Conservation (phyloP, 345 rosid genomes). For the Lepidium africanum region DNA sequence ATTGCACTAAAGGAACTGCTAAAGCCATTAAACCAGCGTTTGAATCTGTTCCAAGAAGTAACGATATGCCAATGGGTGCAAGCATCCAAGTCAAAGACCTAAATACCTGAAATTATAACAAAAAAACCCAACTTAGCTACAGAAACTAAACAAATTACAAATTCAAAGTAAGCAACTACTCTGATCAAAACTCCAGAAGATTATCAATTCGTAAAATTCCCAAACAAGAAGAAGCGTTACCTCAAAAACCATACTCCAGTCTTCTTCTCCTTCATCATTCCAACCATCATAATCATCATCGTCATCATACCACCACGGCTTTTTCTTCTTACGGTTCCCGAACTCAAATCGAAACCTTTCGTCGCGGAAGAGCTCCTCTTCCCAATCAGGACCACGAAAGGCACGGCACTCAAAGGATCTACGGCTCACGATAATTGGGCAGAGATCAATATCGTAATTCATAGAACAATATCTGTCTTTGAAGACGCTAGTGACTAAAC, state of each 20-base stretch:
- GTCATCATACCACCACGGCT: slow-evolving; percentile 41
- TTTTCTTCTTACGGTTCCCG: slow-evolving; percentile 29
- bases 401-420: slow-evolving; percentile 20
- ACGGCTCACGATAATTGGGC: background rate
- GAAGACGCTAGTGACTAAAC: background rate
- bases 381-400: slow-evolving; percentile 15
- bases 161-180: background rate
- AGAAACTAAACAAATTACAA: background rate
- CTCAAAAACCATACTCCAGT: slow-evolving; percentile 56
- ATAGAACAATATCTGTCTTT: background rate
- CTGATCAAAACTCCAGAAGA: background rate
- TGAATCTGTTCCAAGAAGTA: slow-evolving; percentile 69
- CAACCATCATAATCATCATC: slow-evolving; percentile 22
- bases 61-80: slow-evolving; percentile 61
- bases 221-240: slow-evolving; percentile 22
- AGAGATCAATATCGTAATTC: background rate
- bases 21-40: slow-evolving; percentile 77
- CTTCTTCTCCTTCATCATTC: slow-evolving; percentile 35
- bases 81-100: slow-evolving; percentile 73
- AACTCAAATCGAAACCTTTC: slow-evolving; percentile 25
- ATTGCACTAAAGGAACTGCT: slow-evolving; percentile 79
- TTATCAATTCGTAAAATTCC: background rate
- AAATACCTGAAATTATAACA: slow-evolving; percentile 38
- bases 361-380: slow-evolving; percentile 26
- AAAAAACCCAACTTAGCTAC: background rate